Conservation (phyloP, 2,329 filamentous ascomycete species). For the Calonectria crousiana region DNA sequence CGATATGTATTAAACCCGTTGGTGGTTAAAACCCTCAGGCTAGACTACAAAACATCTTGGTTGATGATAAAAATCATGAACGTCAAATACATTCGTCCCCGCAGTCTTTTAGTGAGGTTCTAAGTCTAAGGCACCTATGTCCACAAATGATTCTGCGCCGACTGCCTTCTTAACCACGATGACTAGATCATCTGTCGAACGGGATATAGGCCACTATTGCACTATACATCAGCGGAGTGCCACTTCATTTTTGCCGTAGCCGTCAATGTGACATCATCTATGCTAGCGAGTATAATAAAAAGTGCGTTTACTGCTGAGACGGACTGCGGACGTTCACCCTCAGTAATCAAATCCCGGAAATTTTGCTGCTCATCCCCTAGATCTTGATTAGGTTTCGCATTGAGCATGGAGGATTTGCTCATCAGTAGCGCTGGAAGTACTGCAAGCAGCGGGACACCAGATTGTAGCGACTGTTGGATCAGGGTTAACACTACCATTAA, state of each 20-base stretch:
- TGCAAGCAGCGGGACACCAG: neutral
- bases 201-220: no score
- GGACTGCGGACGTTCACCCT: neutral
- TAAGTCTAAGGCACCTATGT: neutral
- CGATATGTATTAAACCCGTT: neutral
- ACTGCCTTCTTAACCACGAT: neutral
- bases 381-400: neutral
- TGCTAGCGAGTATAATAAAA: neutral
- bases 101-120: neutral
- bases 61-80: neutral
- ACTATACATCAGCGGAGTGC: no score
- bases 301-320: neutral
- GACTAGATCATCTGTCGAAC: neutral
- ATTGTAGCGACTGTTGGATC: neutral
- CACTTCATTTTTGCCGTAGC: no score
- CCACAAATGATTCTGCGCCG: neutral
- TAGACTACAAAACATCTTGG: neutral
- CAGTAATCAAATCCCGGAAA: neutral
- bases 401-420: neutral
- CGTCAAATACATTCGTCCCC: neutral
- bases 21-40: neutral
- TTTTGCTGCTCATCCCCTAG: neutral
- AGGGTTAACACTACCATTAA: neutral
- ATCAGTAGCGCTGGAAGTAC: neutral
- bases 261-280: no score